These are phyloP conservation scores for Phytophthora hybrid DNA, from an alignment of 352 stramenopile genomes.

Conservation along the genomic window DNA sequence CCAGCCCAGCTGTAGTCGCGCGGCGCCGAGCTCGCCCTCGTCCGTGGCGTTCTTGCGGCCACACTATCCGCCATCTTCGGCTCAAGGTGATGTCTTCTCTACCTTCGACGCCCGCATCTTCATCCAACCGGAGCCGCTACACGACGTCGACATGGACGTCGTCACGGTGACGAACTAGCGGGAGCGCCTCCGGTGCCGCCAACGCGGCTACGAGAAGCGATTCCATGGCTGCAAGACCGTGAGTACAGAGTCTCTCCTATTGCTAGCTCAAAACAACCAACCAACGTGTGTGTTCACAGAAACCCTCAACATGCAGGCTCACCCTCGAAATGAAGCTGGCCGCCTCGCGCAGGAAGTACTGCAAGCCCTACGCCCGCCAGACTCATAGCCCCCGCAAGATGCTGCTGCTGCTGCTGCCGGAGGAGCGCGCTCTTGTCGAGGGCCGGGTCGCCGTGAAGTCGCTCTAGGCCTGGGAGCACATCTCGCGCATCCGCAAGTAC, in stretches of 20 bases:
- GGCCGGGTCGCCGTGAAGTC: constrained; percentile 37
- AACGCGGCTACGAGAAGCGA: constrained; percentile 51
- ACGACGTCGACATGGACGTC: not conserved
- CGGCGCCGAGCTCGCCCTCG: constrained; percentile 29
- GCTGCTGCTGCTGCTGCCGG: constrained; percentile 25
- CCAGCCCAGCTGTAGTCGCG: not conserved
- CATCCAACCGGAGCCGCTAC: constrained; percentile 19
- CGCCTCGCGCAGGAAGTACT: constrained; percentile 22
- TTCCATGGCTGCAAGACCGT: constrained; percentile 53
- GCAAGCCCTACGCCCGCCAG: constrained; percentile 20
- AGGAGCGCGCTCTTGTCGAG: constrained; percentile 35
- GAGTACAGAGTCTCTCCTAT: constrained; percentile 20
- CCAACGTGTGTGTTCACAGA: constrained; percentile 29
- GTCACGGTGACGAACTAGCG: constrained; percentile 22
- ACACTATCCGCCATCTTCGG: constrained; percentile 14
- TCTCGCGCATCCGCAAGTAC: constrained; percentile 49
- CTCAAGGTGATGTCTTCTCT: not conserved
- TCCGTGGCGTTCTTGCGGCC: constrained; percentile 31
- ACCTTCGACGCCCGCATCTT: not conserved
- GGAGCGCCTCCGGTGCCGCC: constrained; percentile 45
- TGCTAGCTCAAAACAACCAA: not conserved
- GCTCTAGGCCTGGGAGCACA: constrained; percentile 31
- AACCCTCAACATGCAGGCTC: constrained; percentile 39
- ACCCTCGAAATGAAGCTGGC: constrained; percentile 40
- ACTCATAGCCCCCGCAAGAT: not conserved